These are phyloP conservation scores for Neoscytalidium dimidiatum DNA, from an alignment of 2,329 filamentous ascomycete species.

Conservation along the genomic window DNA sequence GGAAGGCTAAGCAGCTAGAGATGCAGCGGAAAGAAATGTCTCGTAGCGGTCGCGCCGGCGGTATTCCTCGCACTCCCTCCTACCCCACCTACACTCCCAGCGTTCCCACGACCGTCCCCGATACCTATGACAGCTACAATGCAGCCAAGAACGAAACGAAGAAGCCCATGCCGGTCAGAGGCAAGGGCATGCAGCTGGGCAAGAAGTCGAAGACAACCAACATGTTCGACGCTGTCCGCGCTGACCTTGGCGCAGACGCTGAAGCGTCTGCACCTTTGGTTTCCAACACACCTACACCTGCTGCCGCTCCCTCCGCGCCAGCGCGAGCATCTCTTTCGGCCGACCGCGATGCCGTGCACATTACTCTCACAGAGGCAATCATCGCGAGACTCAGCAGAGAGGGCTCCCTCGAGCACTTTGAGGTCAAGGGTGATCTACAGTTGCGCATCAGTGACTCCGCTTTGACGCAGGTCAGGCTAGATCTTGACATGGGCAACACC, in stretches of 20 bases:
- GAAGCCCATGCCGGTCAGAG: conserved; percentile 70
- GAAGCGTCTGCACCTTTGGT: conserved; percentile 74
- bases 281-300: conserved; percentile 54
- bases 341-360: conserved; percentile 82
- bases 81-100: conserved; percentile 91
- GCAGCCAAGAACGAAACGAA: conserved; percentile 95
- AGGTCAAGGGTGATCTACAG: conserved; percentile 89
- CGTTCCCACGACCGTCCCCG: conserved; percentile 69
- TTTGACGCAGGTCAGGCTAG: conserved; percentile 89
- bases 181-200: conserved; percentile 98
- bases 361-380: conserved; percentile 88
- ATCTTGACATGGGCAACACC: conserved; percentile 72
- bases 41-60: conserved; percentile 64
- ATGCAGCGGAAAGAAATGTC: conserved; percentile 97
- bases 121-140: conserved; percentile 92
- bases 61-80: conserved; percentile 70
- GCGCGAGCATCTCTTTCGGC: conserved; percentile 65
- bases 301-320: conserved; percentile 51
- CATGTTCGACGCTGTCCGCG: conserved; percentile 94
- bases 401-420: conserved; percentile 80
- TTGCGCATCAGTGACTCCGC: conserved; percentile 86
- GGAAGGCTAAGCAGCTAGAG: conserved; percentile 97
- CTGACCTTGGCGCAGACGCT: conserved; percentile 83
- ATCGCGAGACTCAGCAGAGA: conserved; percentile 86
- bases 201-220: conserved; percentile 98